Evolutionary conservation across 2,329 filamentous ascomycete genomes (phyloP).

Genomic region (Sporothrix mexicana): DNA sequence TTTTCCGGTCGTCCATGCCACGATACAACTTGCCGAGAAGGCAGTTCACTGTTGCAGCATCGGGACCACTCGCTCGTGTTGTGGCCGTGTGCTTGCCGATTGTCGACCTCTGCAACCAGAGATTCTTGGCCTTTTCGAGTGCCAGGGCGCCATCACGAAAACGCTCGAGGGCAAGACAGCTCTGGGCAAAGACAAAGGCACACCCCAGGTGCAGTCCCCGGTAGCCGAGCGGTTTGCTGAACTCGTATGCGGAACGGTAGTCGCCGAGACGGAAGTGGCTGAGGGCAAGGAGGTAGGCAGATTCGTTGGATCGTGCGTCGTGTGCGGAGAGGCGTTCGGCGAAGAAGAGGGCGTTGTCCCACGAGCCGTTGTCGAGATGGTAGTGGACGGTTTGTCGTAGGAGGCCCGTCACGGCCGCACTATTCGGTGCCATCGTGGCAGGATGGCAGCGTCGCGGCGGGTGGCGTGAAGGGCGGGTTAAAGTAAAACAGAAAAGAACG

Average conservation of each 20-base stretch:
- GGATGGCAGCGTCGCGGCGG: neutral
- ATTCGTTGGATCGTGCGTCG: slow-evolving; percentile 80
- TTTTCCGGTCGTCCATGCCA: slow-evolving; percentile 79
- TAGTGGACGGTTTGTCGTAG: slow-evolving; percentile 67
- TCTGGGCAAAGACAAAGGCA: slow-evolving; percentile 88
- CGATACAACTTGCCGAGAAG: slow-evolving; percentile 87
- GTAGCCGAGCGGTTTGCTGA: slow-evolving; percentile 72
- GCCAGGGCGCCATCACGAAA: slow-evolving; percentile 82
- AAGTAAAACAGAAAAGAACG: neutral
- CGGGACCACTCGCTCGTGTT: slow-evolving; percentile 74
- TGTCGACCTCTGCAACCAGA: slow-evolving; percentile 76
- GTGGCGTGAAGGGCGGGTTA: slow-evolving; percentile 20
- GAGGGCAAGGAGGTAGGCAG: slow-evolving; percentile 80
- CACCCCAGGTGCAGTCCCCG: slow-evolving; percentile 82
- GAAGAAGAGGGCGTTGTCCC: slow-evolving; percentile 92
- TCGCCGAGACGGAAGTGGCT: slow-evolving; percentile 85
- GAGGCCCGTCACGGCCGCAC: slow-evolving; percentile 56
- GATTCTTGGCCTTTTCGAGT: slow-evolving; percentile 78
- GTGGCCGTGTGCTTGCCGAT: slow-evolving; percentile 85
- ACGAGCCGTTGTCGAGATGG: slow-evolving; percentile 85
- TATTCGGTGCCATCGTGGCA: slow-evolving; percentile 59
- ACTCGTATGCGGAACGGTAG: slow-evolving; percentile 83
- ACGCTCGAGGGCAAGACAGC: slow-evolving; percentile 79
- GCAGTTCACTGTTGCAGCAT: slow-evolving; percentile 82
- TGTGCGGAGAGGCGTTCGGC: slow-evolving; percentile 84